phyloP scores from a whole-genome alignment of 306 rosid species.

The Castanospermum australe region DNA sequence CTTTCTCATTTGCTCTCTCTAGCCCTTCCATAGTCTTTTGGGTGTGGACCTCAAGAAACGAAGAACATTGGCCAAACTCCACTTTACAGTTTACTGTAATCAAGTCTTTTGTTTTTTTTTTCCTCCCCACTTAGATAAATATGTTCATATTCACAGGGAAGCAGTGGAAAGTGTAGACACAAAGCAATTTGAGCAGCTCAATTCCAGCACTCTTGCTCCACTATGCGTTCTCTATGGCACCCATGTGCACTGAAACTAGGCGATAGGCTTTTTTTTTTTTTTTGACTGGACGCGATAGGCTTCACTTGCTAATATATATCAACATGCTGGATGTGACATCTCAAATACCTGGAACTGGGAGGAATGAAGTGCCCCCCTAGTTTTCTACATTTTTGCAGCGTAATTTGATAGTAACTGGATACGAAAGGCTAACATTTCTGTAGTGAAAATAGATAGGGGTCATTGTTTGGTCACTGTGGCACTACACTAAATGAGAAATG shows the following conservation, averaged over 20 bases:
- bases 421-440: neutral
- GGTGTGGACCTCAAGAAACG: conserved; percentile 64
- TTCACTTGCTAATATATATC: neutral
- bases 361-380: neutral
- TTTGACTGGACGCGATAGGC: too few species aligned
- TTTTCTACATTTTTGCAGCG: neutral
- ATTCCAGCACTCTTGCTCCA: neutral
- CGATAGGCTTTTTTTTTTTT: too few species aligned
- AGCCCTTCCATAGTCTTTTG: conserved; percentile 33
- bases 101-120: neutral
- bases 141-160: conserved; percentile 29
- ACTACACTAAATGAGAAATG: neutral
- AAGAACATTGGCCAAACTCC: neutral
- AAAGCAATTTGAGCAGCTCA: neutral
- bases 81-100: conserved; percentile 26
- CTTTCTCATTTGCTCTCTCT: neutral
- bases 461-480: neutral
- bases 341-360: neutral
- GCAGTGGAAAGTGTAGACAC: conserved; percentile 1
- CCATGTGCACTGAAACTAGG: neutral
- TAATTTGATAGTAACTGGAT: neutral
- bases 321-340: neutral
- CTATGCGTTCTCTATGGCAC: neutral
- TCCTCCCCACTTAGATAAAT: neutral
- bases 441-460: neutral